Percentiles rank a stretch among this genome's conserved stretches.
phyloP scores from a whole-genome alignment of 148 eudicot species.

The Vaccinium darrowii region DNA sequence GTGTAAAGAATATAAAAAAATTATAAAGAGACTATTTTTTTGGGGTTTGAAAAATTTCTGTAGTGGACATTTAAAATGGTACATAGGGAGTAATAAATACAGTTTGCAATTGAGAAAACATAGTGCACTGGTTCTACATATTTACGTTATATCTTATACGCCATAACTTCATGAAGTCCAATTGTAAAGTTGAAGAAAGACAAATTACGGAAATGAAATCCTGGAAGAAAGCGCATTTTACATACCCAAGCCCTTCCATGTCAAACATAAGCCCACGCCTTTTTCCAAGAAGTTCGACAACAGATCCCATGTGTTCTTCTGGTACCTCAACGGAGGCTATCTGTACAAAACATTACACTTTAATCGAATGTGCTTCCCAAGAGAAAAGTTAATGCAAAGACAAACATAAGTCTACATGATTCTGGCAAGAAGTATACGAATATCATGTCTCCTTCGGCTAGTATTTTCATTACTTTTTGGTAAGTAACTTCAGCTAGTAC shows the following conservation, averaged over 20 bases:
- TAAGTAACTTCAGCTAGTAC: not conserved
- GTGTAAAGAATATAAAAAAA: no score
- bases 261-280: slow-evolving; percentile 97
- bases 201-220: not conserved
- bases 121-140: not conserved
- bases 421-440: not conserved
- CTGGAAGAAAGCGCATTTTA: slow-evolving; percentile 13
- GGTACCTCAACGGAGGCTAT: slow-evolving; percentile 95
- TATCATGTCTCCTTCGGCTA: slow-evolving; percentile 7
- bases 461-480: not conserved
- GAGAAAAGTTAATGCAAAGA: not conserved
- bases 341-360: slow-evolving; percentile 37
- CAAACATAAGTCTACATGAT: not conserved
- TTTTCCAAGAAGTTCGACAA: slow-evolving; percentile 95
- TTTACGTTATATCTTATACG: not conserved
- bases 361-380: not conserved
- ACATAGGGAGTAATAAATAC: not conserved
- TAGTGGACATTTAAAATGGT: no score
- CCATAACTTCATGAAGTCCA: not conserved
- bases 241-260: slow-evolving; percentile 91
- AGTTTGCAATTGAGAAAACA: not conserved
- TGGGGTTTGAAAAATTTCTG: no score
- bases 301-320: slow-evolving; percentile 85
- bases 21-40: no score
- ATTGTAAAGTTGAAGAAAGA: not conserved